Evolutionary conservation across 345 rosid genomes (phyloP), one percentile per base, ranked within the genome.

Genomic region (Eutrema yunnanense): DNA sequence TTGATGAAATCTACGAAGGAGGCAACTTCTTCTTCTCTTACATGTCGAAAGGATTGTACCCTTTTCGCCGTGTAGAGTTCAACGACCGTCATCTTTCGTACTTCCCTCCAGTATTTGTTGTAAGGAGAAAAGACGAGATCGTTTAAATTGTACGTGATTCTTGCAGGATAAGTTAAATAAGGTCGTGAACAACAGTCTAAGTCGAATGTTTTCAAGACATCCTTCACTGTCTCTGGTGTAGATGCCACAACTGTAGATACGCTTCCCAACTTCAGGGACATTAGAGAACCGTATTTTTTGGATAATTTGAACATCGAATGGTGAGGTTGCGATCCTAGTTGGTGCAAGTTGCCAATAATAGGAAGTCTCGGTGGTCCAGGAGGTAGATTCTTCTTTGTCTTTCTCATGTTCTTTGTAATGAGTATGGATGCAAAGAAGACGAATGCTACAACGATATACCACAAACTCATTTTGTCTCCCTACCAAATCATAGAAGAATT

Each of bases 341-440:
- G 83, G 60, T 81, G 84, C 51, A 86, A 71, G 75, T 82, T 84
- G 1, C 84, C 86, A 5, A 80, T 2, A 14, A 84, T 27, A 5
- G 85, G 88, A 38, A 84, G 78, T 70, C 44, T 70, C 4, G 56
- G 74, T 9, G 86, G 87, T 40, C 79, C 80, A 2, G 85, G 76
- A 10, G 76, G 82, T 37, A 79, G 72, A 41, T 67, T 74, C 55
- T 9, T 65, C 47, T 4, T 54, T 30, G 27, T 16, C 49, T 32
- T 65, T 19, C 14, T 65, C 7, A 11, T 61, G 6, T 57, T 55
- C 71, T 65, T 73, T 56, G 48, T 65, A 29, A 65, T 38, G 29
- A 73, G 42, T 16, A 16, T 16, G 0, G 30, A 13, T 26, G 77
- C 65, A 73, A 65, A 65, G 58, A 73, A 37, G 14, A 65, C 2